These are phyloP conservation scores for Termitomyces titanicus DNA, from an alignment of 768 basidiomycete species.

Conservation along the genomic window DNA sequence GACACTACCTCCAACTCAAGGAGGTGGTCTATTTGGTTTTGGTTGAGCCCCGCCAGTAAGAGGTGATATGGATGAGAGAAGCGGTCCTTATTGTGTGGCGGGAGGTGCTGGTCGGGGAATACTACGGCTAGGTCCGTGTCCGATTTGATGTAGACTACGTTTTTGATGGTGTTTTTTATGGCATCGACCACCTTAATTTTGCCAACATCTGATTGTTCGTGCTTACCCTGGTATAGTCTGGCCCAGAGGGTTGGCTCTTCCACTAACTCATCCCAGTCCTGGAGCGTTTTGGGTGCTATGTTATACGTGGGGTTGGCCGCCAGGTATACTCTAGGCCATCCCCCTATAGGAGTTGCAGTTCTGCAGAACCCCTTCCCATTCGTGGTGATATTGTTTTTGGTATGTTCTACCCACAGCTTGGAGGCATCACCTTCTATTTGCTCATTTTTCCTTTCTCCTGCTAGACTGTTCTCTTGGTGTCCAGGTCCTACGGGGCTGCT, in stretches of 20 bases:
- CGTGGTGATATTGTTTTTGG: not conserved
- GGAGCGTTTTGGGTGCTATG: not conserved
- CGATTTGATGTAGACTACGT: not conserved
- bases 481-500: too few species aligned
- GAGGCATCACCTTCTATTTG: not conserved
- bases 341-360: not conserved
- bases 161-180: not conserved
- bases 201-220: not conserved
- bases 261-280: not conserved
- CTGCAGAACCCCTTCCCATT: not conserved
- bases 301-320: not conserved
- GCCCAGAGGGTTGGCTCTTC: not conserved
- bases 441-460: too few species aligned
- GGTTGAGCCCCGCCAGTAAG: not conserved
- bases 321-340: not conserved
- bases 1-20: not conserved
- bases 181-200: not conserved
- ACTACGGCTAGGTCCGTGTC: too few species aligned
- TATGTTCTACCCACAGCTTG: not conserved
- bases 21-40: not conserved
- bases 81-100: not conserved
- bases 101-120: not conserved
- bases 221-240: not conserved
- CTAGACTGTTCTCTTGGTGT: too few species aligned
- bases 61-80: not conserved